These are phyloP conservation scores for Ophiosphaerella korrae DNA, from an alignment of 2,329 filamentous ascomycete species.

Conservation along the genomic window DNA sequence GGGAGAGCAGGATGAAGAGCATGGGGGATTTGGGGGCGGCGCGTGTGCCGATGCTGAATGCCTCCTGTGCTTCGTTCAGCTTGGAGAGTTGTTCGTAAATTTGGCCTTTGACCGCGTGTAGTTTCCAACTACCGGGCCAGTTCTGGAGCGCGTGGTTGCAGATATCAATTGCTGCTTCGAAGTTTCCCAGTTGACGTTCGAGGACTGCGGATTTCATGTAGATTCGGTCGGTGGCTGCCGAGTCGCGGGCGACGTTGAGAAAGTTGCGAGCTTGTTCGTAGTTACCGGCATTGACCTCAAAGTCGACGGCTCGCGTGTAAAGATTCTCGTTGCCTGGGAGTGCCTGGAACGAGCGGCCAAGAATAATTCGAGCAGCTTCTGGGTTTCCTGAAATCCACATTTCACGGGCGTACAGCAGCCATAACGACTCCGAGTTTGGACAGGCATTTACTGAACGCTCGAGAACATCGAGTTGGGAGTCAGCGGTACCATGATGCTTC, in stretches of 20 bases:
- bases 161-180: constrained; percentile 81
- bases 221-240: constrained; percentile 92
- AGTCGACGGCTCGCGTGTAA: constrained; percentile 93
- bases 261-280: constrained; percentile 81
- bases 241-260: constrained; percentile 78
- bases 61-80: constrained; percentile 83
- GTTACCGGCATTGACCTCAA: constrained; percentile 88
- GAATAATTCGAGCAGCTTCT: constrained; percentile 81
- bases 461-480: constrained; percentile 81
- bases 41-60: constrained; percentile 85
- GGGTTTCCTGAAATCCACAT: constrained; percentile 89
- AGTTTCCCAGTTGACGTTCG: constrained; percentile 81
- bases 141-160: constrained; percentile 84
- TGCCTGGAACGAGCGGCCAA: constrained; percentile 89
- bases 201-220: constrained; percentile 97
- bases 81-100: constrained; percentile 88
- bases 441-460: constrained; percentile 95
- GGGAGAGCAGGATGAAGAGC: constrained; percentile 86
- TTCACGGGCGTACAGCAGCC: constrained; percentile 95
- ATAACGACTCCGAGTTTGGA: constrained; percentile 86
- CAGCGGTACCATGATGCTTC: constrained; percentile 82
- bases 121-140: constrained; percentile 83
- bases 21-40: constrained; percentile 83
- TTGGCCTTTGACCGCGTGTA: constrained; percentile 99
- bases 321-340: constrained; percentile 98